Base-by-base conservation (phyloP, 2,329 filamentous ascomycete species). In the Claviceps fusiformis region DNA sequence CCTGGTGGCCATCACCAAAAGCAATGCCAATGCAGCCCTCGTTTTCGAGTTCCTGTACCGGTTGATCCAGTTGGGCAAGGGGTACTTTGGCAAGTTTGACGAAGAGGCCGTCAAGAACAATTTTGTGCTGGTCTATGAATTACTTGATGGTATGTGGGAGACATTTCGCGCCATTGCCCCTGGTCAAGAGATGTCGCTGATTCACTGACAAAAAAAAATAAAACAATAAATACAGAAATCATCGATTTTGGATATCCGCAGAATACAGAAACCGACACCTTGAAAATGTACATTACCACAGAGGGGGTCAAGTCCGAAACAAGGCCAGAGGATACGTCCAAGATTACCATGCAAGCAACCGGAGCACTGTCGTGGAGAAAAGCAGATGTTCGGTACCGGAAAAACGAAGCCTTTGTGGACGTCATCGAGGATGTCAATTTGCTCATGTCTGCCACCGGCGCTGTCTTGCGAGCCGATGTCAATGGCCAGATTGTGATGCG, bases 261-360 rank as follows among this genome's bases (percentile, higher is more conserved):
- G 70, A 97, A 97, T 70, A 98, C 93, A 59, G 93, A 98, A 73
- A 95, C 92, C 54, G 93, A 98, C 70, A 97, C 93, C 17, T 77
- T 98, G 64, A 98, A 98, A 74, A 97, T 97, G 92, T 98, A 98
- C 77, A 98, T 98, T 67, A 98, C 95, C 47, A 98, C 93, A 41
- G 93, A 98, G 74, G 93, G 93, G 56, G 92, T 98, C 73, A 96
- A 96, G 72, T 95, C 90, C 37, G 90, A 90, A 69, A 77, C 83
- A 62, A 84, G 80, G 61, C 86, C 84, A 73, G 89, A 95, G 68
- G 92, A 98, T 70, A 96, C 92, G 52, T 92, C 90, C 62, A 93
- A 92, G 70, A 98, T 98, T 71, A 98, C 93, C 31, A 96, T 97
- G 91, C 93, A 98, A 75, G 95, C 93, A 13, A 98, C 93, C 0